phyloP scores from a whole-genome alignment of 106 monocot genomes.

The Ottelia alismoides region DNA sequence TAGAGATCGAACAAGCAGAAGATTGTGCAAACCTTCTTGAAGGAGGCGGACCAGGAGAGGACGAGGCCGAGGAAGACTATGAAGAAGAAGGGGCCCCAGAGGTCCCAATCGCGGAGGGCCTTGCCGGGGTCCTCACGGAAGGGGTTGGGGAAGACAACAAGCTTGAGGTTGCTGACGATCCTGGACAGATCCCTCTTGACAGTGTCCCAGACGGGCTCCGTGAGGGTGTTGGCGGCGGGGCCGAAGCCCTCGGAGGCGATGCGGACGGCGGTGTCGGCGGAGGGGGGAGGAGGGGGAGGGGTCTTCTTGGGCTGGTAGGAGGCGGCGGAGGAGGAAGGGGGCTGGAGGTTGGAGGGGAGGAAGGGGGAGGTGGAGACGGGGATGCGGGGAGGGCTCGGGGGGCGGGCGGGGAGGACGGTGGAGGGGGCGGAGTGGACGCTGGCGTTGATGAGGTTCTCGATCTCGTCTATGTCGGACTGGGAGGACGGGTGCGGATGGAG shows the following conservation, averaged over 20 bases:
- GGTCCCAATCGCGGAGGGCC: conserved; percentile 97
- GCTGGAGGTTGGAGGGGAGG: conserved; percentile 24
- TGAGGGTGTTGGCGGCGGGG: conserved; percentile 63
- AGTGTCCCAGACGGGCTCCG: conserved; percentile 98
- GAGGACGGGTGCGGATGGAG: conserved; percentile 89
- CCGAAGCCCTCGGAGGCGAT: conserved; percentile 59
- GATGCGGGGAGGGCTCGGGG: conserved; percentile 25
- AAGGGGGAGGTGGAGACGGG: conserved; percentile 35
- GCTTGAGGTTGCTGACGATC: conserved; percentile 86
- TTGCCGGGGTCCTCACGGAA: conserved; percentile 86
- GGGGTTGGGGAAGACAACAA: conserved; percentile 95
- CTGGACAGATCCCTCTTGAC: conserved; percentile 84
- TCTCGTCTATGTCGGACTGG: conserved; percentile 98
- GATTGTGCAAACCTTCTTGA: conserved; percentile 74
- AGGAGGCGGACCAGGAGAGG: conserved; percentile 94
- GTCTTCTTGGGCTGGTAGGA: too few relatives aligned
- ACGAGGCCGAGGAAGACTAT: conserved; percentile 82
- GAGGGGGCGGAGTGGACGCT: conserved; percentile 21
- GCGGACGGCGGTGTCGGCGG: too few relatives aligned
- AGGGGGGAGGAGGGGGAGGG: too few relatives aligned
- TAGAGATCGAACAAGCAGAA: too few relatives aligned
- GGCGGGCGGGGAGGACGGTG: conserved; percentile 57
- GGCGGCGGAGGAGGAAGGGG: conserved; percentile 2
- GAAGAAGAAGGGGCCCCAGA: conserved; percentile 99
- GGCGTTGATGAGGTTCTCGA: conserved; percentile 73